Evolutionary conservation across 1,284 basidiomycete species (phyloP).

Genomic region (Fomitopsis pinicola): DNA sequence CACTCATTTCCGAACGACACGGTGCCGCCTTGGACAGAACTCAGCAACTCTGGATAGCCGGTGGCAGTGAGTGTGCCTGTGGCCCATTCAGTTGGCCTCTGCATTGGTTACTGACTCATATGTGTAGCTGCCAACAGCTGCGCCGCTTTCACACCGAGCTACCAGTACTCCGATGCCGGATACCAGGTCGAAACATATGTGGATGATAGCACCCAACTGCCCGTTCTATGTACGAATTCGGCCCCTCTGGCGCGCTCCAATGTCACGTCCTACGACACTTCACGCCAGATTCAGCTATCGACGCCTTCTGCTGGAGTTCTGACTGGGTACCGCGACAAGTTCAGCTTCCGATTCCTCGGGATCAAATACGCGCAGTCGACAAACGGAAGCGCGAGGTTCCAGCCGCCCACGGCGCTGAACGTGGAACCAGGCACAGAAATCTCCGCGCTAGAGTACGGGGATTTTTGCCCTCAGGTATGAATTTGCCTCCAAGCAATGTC

Average conservation of each 20-base stretch:
- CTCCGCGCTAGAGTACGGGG: slow-evolving; percentile 10
- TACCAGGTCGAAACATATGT: neutral
- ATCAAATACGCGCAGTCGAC: slow-evolving; percentile 10
- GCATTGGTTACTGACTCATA: neutral
- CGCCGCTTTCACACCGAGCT: slow-evolving; percentile 5
- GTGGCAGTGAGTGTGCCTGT: neutral
- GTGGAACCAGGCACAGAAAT: slow-evolving; percentile 1
- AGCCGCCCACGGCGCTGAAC: slow-evolving; percentile 1
- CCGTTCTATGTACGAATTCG: slow-evolving; percentile 13
- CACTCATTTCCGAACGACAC: slow-evolving; percentile 7
- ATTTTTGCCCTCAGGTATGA: slow-evolving; percentile 9
- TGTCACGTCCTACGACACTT: slow-evolving; percentile 11
- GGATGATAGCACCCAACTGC: neutral
- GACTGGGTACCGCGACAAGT: slow-evolving; percentile 13
- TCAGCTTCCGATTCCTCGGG: slow-evolving; percentile 10
- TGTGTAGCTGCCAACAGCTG: neutral
- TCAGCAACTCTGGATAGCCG: slow-evolving; percentile 5
- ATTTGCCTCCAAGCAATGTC: neutral
- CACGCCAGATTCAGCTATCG: slow-evolving; percentile 8
- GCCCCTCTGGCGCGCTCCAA: slow-evolving; percentile 12
- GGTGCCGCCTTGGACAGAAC: slow-evolving; percentile 1
- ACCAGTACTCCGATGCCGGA: neutral
- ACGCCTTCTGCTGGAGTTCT: slow-evolving; percentile 9
- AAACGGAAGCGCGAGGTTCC: slow-evolving; percentile 5
- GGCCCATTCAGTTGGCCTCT: neutral